Base-by-base conservation (phyloP, 441 rosid genomes). In the Pelargonium myrrhifolium region DNA sequence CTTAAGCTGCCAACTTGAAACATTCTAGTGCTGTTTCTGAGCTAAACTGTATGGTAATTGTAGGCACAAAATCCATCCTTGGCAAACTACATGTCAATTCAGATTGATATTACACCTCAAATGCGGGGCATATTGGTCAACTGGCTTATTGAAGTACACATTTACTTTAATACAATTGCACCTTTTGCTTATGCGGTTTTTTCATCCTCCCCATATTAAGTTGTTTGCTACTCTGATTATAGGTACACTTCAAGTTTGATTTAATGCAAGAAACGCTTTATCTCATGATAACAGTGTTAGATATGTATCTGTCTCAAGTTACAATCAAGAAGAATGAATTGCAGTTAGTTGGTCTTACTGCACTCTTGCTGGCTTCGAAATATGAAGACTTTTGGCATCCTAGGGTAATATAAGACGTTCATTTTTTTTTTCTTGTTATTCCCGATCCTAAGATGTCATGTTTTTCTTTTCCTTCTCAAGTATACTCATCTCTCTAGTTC, bases 301-400 rank as follows among this genome's bases (percentile, higher is more conserved):
- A 93, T 72, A 86, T 75, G 45, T 93, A 82, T 72, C 97, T 93
- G 68, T 90, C 95, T 47, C 85, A 87, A 84, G 92, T 87, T 28
- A 68, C 82, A 65, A 79, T 90, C 49, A 78, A 79, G 81, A 90
- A 82, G 81, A 85, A 73, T 43, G 93, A 90, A 78, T 76, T 93
- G 91, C 98, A 93, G 79, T 75, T 93, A 80, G 84, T 89, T 77
- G 98, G 97, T 75, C 93, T 93, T 71, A 85, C 96, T 62, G 75
- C 95, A 8, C 83, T 93, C 63, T 75, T 93, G 80, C 73, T 90
- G 68, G 96, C 98, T 71, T 93, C 97, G 42, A 93, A 93, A 70
- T 90, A 90, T 60, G 97, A 93, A 75, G 97, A 93, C 76, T 90
- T 83, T 68, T 86, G 98, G 98, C 96, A 89, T 80, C 98, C 98